Percentiles rank a stretch among this genome's conserved stretches.
Evolutionary conservation across 192 early-diverging fungal species (phyloP).

Genomic region (Backusella parvicylindrica): DNA sequence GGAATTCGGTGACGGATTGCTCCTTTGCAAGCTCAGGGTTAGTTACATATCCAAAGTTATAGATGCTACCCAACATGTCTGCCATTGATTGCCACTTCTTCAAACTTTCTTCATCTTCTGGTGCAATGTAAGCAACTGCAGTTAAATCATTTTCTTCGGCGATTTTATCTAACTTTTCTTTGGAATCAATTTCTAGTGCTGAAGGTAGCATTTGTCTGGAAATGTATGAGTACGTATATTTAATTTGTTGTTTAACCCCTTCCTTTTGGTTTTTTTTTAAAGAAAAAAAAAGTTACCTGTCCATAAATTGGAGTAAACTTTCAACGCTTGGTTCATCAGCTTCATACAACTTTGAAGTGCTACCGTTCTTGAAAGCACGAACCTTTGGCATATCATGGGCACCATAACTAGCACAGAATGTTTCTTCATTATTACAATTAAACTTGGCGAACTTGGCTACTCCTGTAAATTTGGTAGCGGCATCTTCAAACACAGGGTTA

Average conservation of each 20-base stretch:
- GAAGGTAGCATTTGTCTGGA: neutral
- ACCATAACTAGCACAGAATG: constrained; percentile 73
- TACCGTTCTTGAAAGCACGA: constrained; percentile 79
- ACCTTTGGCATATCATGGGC: constrained; percentile 87
- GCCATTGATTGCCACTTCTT: constrained; percentile 64
- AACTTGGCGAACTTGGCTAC: constrained; percentile 86
- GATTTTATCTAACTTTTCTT: neutral
- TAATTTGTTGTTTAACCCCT: neutral
- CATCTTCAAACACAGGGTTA: constrained; percentile 83
- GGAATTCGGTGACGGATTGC: constrained; percentile 45
- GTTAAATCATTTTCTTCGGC: neutral
- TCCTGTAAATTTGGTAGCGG: constrained; percentile 72
- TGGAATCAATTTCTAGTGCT: neutral
- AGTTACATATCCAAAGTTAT: constrained; percentile 71
- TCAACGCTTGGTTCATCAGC: constrained; percentile 76
- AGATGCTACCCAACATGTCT: constrained; percentile 78
- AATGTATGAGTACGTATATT: neutral
- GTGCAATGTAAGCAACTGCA: constrained; percentile 68
- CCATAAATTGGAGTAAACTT: constrained; percentile 59
- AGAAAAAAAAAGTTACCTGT: neutral
- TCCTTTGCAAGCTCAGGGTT: constrained; percentile 52
- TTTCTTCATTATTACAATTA: constrained; percentile 84
- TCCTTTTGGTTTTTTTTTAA: neutral
- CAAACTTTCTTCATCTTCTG: constrained; percentile 58
- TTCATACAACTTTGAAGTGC: constrained; percentile 57